phyloP scores from a whole-genome alignment of 225 moss, liverwort and hornwort genomes.

The Ulota crispa region DNA sequence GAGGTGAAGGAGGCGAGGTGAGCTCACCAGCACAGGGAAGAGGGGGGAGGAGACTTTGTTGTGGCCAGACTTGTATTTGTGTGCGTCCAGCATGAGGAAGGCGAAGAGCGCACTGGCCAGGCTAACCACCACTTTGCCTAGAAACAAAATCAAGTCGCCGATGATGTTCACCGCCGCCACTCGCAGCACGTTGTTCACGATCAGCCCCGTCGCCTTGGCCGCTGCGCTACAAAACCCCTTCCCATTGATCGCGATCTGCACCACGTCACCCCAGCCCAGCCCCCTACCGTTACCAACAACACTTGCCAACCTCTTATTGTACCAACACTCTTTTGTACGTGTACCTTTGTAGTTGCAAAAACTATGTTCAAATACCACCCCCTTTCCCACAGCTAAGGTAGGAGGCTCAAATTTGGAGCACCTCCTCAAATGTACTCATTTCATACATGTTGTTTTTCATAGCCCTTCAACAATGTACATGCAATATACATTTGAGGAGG shows the following conservation, averaged over 20 bases:
- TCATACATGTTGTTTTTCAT: too few relatives aligned
- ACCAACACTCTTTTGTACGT: too few relatives aligned
- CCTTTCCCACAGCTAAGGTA: too few relatives aligned
- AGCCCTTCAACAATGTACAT: too few relatives aligned
- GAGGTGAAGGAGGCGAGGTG: neutral
- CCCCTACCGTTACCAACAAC: too few relatives aligned
- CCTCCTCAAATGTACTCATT: too few relatives aligned
- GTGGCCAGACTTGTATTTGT: constrained; percentile 69
- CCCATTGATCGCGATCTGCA: constrained; percentile 83
- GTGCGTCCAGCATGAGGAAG: constrained; percentile 85
- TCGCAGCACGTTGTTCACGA: constrained; percentile 76
- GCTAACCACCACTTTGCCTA: constrained; percentile 78
- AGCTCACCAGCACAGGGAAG: constrained; percentile 78
- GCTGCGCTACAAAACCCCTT: constrained; percentile 93
- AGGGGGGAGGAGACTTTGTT: constrained; percentile 87
- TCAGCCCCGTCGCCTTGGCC: constrained; percentile 77
- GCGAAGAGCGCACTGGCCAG: constrained; percentile 66
- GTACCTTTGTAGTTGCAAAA: too few relatives aligned
- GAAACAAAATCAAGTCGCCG: constrained; percentile 73
- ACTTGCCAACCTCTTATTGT: too few relatives aligned
- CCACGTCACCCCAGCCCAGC: neutral
- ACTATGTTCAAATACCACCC: too few relatives aligned
- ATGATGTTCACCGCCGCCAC: constrained; percentile 84
- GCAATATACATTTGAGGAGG: too few relatives aligned
- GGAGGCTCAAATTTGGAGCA: too few relatives aligned